Evolutionary conservation across 352 stramenopile species (phyloP).

Genomic region (Pythium myriotylum): DNA sequence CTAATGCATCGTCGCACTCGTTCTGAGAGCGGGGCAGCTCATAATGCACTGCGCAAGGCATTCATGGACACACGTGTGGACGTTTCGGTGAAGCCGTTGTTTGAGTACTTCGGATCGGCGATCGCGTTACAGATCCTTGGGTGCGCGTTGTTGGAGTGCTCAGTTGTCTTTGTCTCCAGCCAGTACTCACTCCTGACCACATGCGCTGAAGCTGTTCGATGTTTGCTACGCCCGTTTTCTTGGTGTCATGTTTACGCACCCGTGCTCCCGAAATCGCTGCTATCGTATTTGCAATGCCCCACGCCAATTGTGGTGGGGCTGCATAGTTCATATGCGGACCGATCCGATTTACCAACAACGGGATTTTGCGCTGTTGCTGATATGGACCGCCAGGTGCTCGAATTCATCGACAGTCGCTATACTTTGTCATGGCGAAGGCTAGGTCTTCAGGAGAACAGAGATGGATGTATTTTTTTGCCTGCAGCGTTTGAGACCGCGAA

Average conservation of each 20-base stretch:
- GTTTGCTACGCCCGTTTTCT: constrained; percentile 84
- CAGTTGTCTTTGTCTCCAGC: constrained; percentile 81
- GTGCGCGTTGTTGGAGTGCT: constrained; percentile 86
- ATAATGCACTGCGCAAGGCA: constrained; percentile 35
- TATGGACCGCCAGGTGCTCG: constrained; percentile 65
- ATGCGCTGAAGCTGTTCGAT: constrained; percentile 83
- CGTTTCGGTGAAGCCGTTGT: constrained; percentile 66
- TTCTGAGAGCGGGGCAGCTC: constrained; percentile 45
- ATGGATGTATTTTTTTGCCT: constrained; percentile 55
- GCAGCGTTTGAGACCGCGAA: constrained; percentile 45
- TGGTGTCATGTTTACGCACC: constrained; percentile 92
- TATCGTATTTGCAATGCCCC: constrained; percentile 90
- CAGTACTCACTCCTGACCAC: constrained; percentile 83
- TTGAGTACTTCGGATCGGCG: constrained; percentile 69
- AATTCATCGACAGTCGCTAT: constrained; percentile 64
- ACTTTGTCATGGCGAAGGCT: constrained; percentile 58
- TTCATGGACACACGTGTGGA: constrained; percentile 59
- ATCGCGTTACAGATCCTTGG: constrained; percentile 76
- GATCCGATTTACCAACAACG: constrained; percentile 59
- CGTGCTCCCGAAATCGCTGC: constrained; percentile 78
- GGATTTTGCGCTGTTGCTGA: constrained; percentile 80
- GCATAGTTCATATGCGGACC: constrained; percentile 67
- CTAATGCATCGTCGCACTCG: constrained; percentile 35
- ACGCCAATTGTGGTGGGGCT: constrained; percentile 89
- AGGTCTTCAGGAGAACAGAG: constrained; percentile 36